Conservation (phyloP, 2,329 filamentous ascomycete species). For the Colletotrichum sidae region DNA sequence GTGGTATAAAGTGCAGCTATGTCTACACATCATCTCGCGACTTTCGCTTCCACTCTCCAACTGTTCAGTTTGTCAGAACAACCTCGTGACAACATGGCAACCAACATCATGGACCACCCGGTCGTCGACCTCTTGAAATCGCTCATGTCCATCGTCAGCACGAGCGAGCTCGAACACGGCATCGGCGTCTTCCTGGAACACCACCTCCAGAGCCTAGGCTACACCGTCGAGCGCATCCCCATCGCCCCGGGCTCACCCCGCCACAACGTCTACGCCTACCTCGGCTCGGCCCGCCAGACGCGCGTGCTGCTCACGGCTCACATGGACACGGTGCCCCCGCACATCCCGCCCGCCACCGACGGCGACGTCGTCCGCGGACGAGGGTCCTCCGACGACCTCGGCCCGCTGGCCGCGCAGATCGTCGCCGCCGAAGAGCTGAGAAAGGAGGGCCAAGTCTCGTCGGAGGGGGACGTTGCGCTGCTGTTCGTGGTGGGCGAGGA, state of each 20-base stretch:
- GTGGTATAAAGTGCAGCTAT: no score
- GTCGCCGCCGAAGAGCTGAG: constrained; percentile 39
- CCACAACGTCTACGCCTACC: constrained; percentile 53
- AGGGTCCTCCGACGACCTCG: constrained; percentile 52
- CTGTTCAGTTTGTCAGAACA: no score
- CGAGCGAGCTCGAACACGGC: constrained; percentile 50
- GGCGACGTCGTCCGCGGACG: constrained; percentile 58
- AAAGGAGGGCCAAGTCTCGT: constrained; percentile 27
- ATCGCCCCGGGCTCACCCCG: constrained; percentile 46
- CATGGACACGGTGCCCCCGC: constrained; percentile 60
- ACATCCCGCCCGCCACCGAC: constrained; percentile 60
- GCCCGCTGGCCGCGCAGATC: constrained; percentile 45
- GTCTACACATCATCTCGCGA: no score
- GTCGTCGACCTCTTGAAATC: constrained; percentile 46
- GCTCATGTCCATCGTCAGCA: constrained; percentile 51
- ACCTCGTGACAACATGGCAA: neutral
- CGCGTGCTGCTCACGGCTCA: constrained; percentile 49
- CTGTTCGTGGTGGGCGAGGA: constrained; percentile 43
- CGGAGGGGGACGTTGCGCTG: constrained; percentile 39
- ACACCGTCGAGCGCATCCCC: constrained; percentile 50
- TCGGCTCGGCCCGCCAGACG: constrained; percentile 45
- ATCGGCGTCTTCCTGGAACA: constrained; percentile 48
- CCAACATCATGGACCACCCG: constrained; percentile 34
- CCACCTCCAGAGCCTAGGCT: constrained; percentile 47
- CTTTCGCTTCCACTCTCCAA: no score